phyloP scores from a whole-genome alignment of 306 rosid genomes.

The Aeschynomene evenia region DNA sequence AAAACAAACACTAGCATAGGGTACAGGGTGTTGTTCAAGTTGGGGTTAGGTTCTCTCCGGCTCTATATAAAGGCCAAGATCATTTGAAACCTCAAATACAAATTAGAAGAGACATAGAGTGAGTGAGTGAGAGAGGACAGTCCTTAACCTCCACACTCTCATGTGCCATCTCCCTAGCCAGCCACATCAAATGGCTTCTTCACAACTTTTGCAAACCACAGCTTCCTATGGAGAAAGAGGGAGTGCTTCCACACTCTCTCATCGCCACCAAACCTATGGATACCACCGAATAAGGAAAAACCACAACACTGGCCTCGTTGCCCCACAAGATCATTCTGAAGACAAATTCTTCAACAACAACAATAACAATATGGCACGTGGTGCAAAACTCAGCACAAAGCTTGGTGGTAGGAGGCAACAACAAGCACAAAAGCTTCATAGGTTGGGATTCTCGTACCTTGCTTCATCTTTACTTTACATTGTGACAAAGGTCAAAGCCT shows the following conservation, averaged over 20 bases:
- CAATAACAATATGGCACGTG: background rate
- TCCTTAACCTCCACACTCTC: constrained; percentile 33
- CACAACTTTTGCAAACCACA: constrained; percentile 35
- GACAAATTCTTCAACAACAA: constrained; percentile 22
- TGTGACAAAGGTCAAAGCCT: constrained; percentile 47
- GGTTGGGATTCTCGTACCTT: constrained; percentile 44
- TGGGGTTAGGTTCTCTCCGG: too few species aligned
- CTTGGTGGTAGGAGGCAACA: constrained; percentile 3
- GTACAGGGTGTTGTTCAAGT: too few species aligned
- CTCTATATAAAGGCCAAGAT: constrained; percentile 34
- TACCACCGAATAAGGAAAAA: constrained; percentile 10
- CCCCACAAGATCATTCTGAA: constrained; percentile 10
- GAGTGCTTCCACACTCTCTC: background rate
- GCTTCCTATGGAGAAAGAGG: constrained; percentile 38
- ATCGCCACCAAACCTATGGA: constrained; percentile 21
- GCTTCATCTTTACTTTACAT: constrained; percentile 52
- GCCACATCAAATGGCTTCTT: constrained; percentile 32
- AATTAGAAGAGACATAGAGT: constrained; percentile 16
- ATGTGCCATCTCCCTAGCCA: background rate
- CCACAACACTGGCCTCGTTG: background rate
- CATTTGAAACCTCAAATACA: constrained; percentile 18
- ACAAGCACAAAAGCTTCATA: constrained; percentile 38
- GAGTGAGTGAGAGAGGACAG: constrained; percentile 21
- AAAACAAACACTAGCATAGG: too few species aligned
- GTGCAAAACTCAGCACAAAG: constrained; percentile 26